A percentile compares a stretch with the other conserved stretches of the same genome.
Conservation (phyloP, 805 yeast genomes). For the Metschnikowia orientalis region DNA sequence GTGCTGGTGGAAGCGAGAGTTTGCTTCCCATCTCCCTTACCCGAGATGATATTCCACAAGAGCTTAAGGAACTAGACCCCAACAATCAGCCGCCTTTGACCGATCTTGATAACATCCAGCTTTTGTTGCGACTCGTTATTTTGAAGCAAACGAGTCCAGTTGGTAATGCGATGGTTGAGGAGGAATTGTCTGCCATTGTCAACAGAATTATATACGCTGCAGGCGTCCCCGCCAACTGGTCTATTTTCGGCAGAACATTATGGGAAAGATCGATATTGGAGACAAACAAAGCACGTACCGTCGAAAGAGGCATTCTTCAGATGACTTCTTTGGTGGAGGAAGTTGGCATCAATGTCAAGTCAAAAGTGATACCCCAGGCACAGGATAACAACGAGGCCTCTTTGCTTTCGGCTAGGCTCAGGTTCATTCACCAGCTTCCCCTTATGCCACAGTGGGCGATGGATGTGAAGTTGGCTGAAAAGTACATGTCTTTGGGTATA, state of each 20-base stretch:
- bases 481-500: constrained; percentile 79
- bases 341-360: constrained; percentile 61
- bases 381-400: constrained; percentile 23
- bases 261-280: constrained; percentile 91
- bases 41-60: constrained; percentile 59
- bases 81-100: constrained; percentile 73
- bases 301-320: constrained; percentile 91
- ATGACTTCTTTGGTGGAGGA: constrained; percentile 91
- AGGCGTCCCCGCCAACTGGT: constrained; percentile 56
- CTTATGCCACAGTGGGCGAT: constrained; percentile 80
- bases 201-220: constrained; percentile 59
- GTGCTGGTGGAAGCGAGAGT: constrained; percentile 24
- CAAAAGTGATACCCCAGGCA: constrained; percentile 49
- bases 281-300: constrained; percentile 73
- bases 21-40: constrained; percentile 60
- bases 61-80: constrained; percentile 59
- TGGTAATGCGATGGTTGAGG: constrained; percentile 66
- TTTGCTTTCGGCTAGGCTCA: constrained; percentile 50
- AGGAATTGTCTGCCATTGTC: constrained; percentile 75
- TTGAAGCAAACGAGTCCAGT: constrained; percentile 69
- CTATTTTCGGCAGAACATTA: constrained; percentile 71
- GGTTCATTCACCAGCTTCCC: constrained; percentile 70
- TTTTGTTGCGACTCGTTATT: constrained; percentile 62
- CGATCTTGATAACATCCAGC: constrained; percentile 67
- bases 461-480: constrained; percentile 80